Conservation (phyloP, 331 rosid genomes). For the Acacia pycnantha region DNA sequence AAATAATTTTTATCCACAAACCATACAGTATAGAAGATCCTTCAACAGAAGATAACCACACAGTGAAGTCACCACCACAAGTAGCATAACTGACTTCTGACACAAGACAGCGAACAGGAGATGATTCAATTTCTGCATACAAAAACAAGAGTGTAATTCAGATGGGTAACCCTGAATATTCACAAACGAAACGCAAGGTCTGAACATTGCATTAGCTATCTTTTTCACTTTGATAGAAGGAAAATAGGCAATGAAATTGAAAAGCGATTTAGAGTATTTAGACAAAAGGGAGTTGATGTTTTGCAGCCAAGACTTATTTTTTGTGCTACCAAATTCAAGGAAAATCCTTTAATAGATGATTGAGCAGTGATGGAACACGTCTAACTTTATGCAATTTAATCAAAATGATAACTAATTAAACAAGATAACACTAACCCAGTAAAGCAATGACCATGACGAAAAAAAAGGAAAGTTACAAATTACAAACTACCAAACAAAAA, state of each 20-base stretch:
- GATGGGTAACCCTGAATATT: background rate
- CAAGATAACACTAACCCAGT: background rate
- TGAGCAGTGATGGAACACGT: background rate
- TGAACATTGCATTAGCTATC: slow-evolving; percentile 5
- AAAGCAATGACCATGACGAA: background rate
- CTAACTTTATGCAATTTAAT: background rate
- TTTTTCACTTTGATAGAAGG: background rate
- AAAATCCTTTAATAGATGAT: background rate
- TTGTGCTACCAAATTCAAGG: background rate
- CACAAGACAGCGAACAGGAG: slow-evolving; percentile 88
- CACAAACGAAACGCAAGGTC: background rate
- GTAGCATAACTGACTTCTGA: slow-evolving; percentile 68
- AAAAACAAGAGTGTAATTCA: slow-evolving; percentile 19
- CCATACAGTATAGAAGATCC: slow-evolving; percentile 95
- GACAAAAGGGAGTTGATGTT: background rate
- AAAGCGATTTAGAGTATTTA: too few species aligned
- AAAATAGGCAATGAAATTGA: background rate
- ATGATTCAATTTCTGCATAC: slow-evolving; percentile 66
- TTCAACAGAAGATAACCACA: slow-evolving; percentile 85
- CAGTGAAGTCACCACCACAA: slow-evolving; percentile 91
- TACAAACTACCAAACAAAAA: background rate
- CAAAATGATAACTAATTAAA: background rate
- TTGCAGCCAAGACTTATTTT: background rate
- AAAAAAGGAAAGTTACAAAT: background rate
- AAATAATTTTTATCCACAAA: slow-evolving; percentile 39